A percentile compares a stretch with the other conserved stretches of the same genome.
Conservation (phyloP, 805 yeast genomes). For the Kluyveromyces wickerhamii region DNA sequence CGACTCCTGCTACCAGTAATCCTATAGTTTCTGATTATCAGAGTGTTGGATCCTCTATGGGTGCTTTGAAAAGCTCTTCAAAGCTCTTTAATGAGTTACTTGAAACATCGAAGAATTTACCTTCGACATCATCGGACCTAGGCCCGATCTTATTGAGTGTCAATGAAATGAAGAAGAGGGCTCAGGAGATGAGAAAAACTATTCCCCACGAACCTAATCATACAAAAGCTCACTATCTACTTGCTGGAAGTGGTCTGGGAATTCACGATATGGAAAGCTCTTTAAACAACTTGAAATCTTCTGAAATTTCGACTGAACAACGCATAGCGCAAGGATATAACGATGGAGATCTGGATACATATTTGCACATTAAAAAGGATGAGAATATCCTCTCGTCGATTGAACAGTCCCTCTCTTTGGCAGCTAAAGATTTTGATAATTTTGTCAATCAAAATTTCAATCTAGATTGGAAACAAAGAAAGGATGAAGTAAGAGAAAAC, state of each 20-base stretch:
- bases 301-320: slow-evolving; percentile 27
- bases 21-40: slow-evolving; percentile 1
- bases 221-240: slow-evolving; percentile 76
- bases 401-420: slow-evolving; percentile 64
- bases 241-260: slow-evolving; percentile 83
- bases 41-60: not conserved
- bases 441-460: slow-evolving; percentile 65
- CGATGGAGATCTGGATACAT: slow-evolving; percentile 48
- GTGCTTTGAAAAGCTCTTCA: slow-evolving; percentile 8
- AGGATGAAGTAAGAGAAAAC: slow-evolving; percentile 63
- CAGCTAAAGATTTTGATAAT: slow-evolving; percentile 76
- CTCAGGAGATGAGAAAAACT: slow-evolving; percentile 47
- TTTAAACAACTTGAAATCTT: slow-evolving; percentile 37
- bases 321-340: slow-evolving; percentile 12
- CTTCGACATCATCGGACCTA: slow-evolving; percentile 53
- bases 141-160: slow-evolving; percentile 79
- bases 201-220: slow-evolving; percentile 32
- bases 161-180: slow-evolving; percentile 65
- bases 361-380: slow-evolving; percentile 62
- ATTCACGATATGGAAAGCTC: slow-evolving; percentile 74
- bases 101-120: slow-evolving; percentile 71
- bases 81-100: slow-evolving; percentile 55
- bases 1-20: too few relatives aligned
- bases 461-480: slow-evolving; percentile 77
- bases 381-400: slow-evolving; percentile 77